Evolutionary conservation across 164 flowering plant genomes (phyloP).

Genomic region (Dillenia turbinata): DNA sequence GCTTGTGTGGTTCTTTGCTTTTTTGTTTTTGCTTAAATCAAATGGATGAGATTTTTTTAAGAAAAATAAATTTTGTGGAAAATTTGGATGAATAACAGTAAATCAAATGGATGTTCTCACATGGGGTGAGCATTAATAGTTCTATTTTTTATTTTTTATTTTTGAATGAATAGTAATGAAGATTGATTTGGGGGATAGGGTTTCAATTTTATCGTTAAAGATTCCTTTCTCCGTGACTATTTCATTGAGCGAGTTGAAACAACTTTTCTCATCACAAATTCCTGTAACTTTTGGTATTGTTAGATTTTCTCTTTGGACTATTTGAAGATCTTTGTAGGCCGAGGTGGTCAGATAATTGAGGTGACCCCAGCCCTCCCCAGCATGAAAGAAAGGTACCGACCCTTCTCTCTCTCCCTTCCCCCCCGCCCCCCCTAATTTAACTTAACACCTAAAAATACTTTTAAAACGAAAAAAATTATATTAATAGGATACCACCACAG

Average conservation of each 20-base stretch:
- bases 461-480: slow-evolving; percentile 1
- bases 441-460: neutral
- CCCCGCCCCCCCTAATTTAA: neutral
- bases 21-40: too few relatives aligned
- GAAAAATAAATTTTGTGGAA: too few relatives aligned
- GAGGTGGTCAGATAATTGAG: neutral
- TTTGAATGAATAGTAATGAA: slow-evolving; percentile 15
- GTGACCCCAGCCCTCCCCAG: too few relatives aligned
- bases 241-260: too few relatives aligned
- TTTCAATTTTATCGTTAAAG: too few relatives aligned
- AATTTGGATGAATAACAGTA: too few relatives aligned
- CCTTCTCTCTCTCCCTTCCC: neutral
- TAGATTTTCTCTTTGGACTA: slow-evolving; percentile 20
- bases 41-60: too few relatives aligned
- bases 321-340: slow-evolving; percentile 15
- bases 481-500: slow-evolving; percentile 1
- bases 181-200: too few relatives aligned
- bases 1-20: slow-evolving; percentile 1
- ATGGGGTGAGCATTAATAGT: neutral
- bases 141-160: slow-evolving; percentile 21
- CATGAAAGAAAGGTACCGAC: neutral
- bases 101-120: too few relatives aligned
- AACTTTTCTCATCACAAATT: too few relatives aligned
- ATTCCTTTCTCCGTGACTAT: too few relatives aligned
- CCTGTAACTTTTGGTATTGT: neutral